A percentile compares a stretch with the other conserved stretches of the same genome.
Evolutionary conservation across 148 eudicot species (phyloP).

Genomic region (Camellia japonica): DNA sequence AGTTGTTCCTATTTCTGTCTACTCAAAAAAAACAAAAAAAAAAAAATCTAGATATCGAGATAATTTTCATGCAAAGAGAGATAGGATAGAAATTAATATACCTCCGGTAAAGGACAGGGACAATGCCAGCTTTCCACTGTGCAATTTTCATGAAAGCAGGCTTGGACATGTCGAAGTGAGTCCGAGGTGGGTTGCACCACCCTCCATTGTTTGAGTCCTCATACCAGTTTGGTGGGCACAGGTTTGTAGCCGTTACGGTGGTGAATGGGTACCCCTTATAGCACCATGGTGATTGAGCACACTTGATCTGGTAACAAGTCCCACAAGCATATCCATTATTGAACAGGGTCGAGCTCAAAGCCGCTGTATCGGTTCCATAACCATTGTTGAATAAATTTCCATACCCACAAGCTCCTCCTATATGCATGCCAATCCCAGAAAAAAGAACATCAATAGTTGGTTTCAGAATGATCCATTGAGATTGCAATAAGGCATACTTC

Average conservation of each 20-base stretch:
- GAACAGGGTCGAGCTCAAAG: conserved; percentile 73
- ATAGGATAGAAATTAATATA: conserved; percentile 7
- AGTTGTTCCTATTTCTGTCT: no score
- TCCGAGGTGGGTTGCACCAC: conserved; percentile 91
- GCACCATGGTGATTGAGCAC: conserved; percentile 60
- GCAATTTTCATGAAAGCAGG: conserved; percentile 79
- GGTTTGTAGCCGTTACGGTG: conserved; percentile 80
- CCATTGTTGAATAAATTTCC: conserved; percentile 67
- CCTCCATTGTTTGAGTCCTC: conserved; percentile 66
- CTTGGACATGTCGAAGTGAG: conserved; percentile 76
- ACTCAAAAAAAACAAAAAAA: no score
- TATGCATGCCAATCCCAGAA: background rate
- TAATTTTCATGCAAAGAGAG: background rate
- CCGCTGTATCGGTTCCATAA: conserved; percentile 75
- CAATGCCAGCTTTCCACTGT: conserved; percentile 63
- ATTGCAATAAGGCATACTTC: no score
- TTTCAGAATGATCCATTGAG: no score
- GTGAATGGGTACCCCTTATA: conserved; percentile 30
- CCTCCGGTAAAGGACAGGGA: conserved; percentile 80
- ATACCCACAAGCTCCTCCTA: conserved; percentile 93
- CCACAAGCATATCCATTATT: conserved; percentile 80
- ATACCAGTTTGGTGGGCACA: conserved; percentile 82
- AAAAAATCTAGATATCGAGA: no score
- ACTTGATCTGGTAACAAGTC: conserved; percentile 58
- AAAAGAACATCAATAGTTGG: no score